Evolutionary conservation across 257 asterid species (phyloP).

Genomic region (Nemophila menziesii): DNA sequence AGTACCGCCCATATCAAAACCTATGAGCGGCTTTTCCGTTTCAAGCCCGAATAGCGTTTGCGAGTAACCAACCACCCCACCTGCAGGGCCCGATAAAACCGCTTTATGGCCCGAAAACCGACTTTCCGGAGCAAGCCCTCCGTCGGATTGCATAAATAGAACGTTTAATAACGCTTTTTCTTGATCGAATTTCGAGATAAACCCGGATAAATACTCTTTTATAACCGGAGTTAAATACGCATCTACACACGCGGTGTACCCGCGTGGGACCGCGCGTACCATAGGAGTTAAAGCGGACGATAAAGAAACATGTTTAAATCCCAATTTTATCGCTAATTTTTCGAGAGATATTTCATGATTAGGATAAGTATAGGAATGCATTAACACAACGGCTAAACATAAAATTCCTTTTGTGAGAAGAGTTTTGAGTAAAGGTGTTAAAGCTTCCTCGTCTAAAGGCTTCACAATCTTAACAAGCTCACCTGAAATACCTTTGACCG

Average conservation of each 20-base stretch:
- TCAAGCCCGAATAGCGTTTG: conserved; percentile 79
- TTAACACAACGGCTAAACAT: conserved; percentile 75
- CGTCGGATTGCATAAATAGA: conserved; percentile 94
- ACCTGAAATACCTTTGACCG: conserved; percentile 73
- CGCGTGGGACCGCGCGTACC: conserved; percentile 99
- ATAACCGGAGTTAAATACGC: conserved; percentile 95
- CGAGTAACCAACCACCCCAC: conserved; percentile 96
- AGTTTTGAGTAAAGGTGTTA: conserved; percentile 52
- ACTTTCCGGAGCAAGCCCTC: conserved; percentile 92
- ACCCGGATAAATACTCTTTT: conserved; percentile 74
- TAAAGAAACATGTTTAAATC: conserved; percentile 82
- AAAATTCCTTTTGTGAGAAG: conserved; percentile 53
- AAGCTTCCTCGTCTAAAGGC: conserved; percentile 54
- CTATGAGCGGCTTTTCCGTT: conserved; percentile 85
- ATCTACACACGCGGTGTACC: conserved; percentile 91
- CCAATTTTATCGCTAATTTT: conserved; percentile 62
- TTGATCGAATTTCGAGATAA: conserved; percentile 83
- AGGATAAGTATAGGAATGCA: conserved; percentile 93
- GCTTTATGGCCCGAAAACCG: conserved; percentile 98
- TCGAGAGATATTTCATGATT: conserved; percentile 59
- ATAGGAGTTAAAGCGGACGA: conserved; percentile 92
- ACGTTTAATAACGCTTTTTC: conserved; percentile 64
- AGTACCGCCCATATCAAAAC: conserved; percentile 99
- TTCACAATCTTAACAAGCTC: conserved; percentile 73
- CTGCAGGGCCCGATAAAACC: conserved; percentile 95